phyloP scores from a whole-genome alignment of 2,329 filamentous ascomycete species.

The Colletotrichum shisoi region DNA sequence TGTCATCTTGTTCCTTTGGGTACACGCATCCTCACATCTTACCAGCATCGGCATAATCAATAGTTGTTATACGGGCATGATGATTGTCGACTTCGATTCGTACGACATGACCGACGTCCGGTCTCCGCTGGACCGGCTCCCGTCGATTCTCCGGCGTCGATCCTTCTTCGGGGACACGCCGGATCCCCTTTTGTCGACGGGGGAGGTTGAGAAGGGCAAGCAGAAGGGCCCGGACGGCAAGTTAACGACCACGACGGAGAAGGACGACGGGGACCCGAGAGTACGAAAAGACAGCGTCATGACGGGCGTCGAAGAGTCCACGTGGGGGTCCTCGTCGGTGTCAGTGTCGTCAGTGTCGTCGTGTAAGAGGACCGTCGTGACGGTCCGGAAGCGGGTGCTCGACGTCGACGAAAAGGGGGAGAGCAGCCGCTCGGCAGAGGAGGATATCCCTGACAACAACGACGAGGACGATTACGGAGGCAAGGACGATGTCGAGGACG shows the following conservation, averaged over 20 bases:
- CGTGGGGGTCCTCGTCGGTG: not conserved
- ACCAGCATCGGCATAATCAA: not conserved
- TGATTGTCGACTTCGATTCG: not conserved
- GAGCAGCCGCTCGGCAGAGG: conserved; percentile 9
- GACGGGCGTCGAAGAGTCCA: not conserved
- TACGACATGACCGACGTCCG: not conserved
- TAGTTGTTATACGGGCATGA: not conserved
- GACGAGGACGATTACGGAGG: not conserved
- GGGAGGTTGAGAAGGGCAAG: not conserved
- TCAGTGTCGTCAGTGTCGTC: not conserved
- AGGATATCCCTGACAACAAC: too few relatives aligned
- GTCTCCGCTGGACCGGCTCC: conserved; percentile 3
- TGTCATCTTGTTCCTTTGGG: not conserved
- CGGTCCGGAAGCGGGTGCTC: conserved; percentile 2
- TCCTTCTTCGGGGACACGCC: conserved; percentile 7
- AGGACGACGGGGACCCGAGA: not conserved
- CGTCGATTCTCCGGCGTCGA: not conserved
- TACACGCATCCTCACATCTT: not conserved
- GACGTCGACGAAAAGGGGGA: conserved; percentile 14
- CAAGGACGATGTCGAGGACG: not conserved
- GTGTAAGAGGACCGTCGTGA: not conserved
- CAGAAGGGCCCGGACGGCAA: not conserved
- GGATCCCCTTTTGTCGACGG: not conserved
- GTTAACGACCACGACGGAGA: not conserved
- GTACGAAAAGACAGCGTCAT: conserved; percentile 16